Base-by-base conservation (phyloP, 345 rosid species). In the Pistacia atlantica region DNA sequence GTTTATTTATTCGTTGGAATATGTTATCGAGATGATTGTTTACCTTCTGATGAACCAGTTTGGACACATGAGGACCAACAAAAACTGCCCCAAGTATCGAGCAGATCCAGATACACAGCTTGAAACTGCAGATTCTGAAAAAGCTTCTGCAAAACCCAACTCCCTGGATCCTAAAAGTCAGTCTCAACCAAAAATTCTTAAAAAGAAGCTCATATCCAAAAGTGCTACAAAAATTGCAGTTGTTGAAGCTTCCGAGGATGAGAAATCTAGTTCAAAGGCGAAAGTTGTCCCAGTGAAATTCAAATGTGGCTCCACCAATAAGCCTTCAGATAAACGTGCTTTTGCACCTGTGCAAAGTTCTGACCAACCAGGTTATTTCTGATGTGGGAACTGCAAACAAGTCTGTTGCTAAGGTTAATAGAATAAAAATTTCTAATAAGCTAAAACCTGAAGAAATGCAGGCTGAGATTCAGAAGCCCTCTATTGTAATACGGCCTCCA, bases 31-130 rank as follows among this genome's bases (percentile, higher is more conserved):
- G 64, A 71, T 76, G 68, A 78, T 69, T 16, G 28, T 35, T 73
- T 25, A 17, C 17, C 52, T 75, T 84, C 67, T 74, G 25, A 55
- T 67, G 78, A 74, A 76, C 74, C 93, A 96, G 99, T 89, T 87
- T 85, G 99, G 99, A 74, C 99, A 93, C 86, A 96, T 92, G 99
- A 96, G 95, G 83, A 96, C 99, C 84, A 96, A 96, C 87, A 92
- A 96, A 76, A 80, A 93, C 88, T 96, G 99, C 85, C 99, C 98
- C 17, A 93, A 83, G 86, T 92, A 96, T 74, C 83, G 95, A 79
- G 97, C 92, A 84, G 93, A 91, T 78, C 88, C 91, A 61, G 98
- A 93, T 49, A 61, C 87, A 56, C 91, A 83, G 72, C 68, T 76
- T 25, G 93, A 91, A 72, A 69, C 87, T 61, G 74, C 81, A 4